Base-by-base conservation (phyloP, 2,329 filamentous ascomycete species). In the Fusarium virguliforme region DNA sequence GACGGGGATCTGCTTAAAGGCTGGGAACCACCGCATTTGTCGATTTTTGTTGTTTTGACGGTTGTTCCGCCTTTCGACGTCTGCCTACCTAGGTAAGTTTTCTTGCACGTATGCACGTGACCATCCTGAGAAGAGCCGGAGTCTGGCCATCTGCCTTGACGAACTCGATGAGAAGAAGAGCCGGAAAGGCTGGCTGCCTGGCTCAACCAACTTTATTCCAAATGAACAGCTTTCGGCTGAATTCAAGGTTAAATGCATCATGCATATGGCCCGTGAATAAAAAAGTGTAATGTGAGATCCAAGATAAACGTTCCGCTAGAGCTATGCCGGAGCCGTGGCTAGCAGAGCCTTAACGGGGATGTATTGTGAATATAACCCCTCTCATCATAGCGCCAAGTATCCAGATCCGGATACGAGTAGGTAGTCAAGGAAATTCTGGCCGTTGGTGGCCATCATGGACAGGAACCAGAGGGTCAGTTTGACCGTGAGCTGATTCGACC, bases 21-120 rank as follows among this genome's bases (percentile, higher is more conserved):
- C 65, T 38, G 60, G 34, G 54, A 71, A 70, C 65, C 50, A 72
- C 62, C 43, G 62, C 69, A 71, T 71, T 18, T 48, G 43, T 30
- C 13, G 15, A 18, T 48, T 48, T 34, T 48, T 48, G 43, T 48
- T 48, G 43, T 48, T 48, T 48, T 48, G 15, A 30, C n/a, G 6
- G 6, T 10, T 30, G 9, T 48, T 6, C 43, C 43, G 43, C 43
- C 43, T 22, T 22, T 41, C 24, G 41, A 12, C 41, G 28, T 30
- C 8, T 30, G 28, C 28, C 5, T 18, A 18, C 18, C 18, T 18
- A 18, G 18, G 18, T 18, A 18, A 18, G 18, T 15, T 46, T 46
- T 46, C 41, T 46, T 46, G 41, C 41, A 46, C 22, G 6, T 4
- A 13, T 24, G 6, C 40, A 43, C 40, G 40, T 43, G 40, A 43